phyloP scores from a whole-genome alignment of 2,329 filamentous ascomycete species.

The Emergomyces africanus region DNA sequence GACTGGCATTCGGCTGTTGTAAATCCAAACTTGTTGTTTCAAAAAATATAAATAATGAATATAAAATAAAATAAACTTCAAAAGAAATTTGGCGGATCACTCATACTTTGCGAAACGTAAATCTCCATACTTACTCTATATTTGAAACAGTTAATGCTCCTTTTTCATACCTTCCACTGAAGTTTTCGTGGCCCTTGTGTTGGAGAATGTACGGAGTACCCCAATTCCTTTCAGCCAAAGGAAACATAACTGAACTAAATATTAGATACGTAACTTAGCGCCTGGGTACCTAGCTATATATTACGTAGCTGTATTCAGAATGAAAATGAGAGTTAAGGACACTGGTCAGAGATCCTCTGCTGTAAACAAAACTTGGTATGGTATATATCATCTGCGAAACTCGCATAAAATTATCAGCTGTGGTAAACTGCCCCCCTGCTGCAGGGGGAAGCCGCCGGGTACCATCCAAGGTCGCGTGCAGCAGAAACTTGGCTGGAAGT shows the following conservation, averaged over 20 bases:
- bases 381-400: not conserved
- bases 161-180: too few relatives aligned
- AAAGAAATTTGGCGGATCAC: not conserved
- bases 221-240: too few relatives aligned
- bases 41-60: too few relatives aligned
- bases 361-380: not conserved
- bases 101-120: not conserved
- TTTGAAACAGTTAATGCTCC: too few relatives aligned
- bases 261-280: too few relatives aligned
- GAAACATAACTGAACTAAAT: too few relatives aligned
- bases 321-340: not conserved
- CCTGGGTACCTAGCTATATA: too few relatives aligned
- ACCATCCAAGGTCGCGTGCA: not conserved
- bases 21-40: not conserved
- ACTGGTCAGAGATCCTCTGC: not conserved
- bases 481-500: not conserved
- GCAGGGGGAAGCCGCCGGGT: not conserved
- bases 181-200: too few relatives aligned
- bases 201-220: too few relatives aligned
- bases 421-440: not conserved
- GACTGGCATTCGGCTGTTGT: not conserved
- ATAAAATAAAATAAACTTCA: too few relatives aligned
- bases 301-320: too few relatives aligned
- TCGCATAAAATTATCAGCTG: not conserved
- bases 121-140: not conserved